Conservation (phyloP, 2,329 filamentous ascomycete species). For the Fusarium protoensiforme region DNA sequence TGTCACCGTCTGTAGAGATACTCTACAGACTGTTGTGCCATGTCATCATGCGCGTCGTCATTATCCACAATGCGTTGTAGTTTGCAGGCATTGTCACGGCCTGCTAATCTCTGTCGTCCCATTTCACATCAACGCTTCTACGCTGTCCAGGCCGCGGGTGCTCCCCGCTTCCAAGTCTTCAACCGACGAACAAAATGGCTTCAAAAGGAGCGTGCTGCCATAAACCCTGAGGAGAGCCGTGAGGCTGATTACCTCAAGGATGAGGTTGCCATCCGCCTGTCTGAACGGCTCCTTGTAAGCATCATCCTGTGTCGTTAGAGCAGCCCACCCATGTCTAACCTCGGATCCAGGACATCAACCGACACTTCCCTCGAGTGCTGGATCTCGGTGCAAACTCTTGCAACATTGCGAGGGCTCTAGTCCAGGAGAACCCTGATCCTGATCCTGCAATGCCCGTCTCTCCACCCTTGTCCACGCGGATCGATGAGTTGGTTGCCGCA, state of each 20-base stretch:
- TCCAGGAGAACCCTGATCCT: constrained; percentile 74
- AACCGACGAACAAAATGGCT: constrained; percentile 88
- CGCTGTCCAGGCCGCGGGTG: constrained; percentile 81
- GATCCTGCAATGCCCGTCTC: constrained; percentile 65
- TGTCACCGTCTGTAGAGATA: constrained; percentile 6
- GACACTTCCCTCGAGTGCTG: constrained; percentile 83
- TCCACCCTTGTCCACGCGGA: constrained; percentile 75
- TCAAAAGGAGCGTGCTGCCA: constrained; percentile 88
- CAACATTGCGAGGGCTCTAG: constrained; percentile 88
- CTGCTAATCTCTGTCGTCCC: constrained; percentile 22
- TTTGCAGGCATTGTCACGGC: constrained; percentile 37
- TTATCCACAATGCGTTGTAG: constrained; percentile 41
- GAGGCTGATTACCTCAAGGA: constrained; percentile 93
- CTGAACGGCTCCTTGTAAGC: constrained; percentile 82
- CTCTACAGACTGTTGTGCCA: constrained; percentile 39
- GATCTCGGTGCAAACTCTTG: constrained; percentile 96
- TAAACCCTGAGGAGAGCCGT: constrained; percentile 75
- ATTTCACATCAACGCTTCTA: constrained; percentile 65
- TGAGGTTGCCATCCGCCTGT: constrained; percentile 85
- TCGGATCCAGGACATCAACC: constrained; percentile 82
- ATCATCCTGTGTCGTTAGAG: neutral
- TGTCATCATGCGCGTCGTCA: constrained; percentile 45
- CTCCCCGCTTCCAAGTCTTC: constrained; percentile 89
- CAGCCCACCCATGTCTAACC: constrained; percentile 21
- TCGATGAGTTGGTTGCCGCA: constrained; percentile 80